A percentile compares a stretch with the other conserved stretches of the same genome.
Conservation (phyloP, 768 basidiomycete genomes). For the Kwoniella europaea region DNA sequence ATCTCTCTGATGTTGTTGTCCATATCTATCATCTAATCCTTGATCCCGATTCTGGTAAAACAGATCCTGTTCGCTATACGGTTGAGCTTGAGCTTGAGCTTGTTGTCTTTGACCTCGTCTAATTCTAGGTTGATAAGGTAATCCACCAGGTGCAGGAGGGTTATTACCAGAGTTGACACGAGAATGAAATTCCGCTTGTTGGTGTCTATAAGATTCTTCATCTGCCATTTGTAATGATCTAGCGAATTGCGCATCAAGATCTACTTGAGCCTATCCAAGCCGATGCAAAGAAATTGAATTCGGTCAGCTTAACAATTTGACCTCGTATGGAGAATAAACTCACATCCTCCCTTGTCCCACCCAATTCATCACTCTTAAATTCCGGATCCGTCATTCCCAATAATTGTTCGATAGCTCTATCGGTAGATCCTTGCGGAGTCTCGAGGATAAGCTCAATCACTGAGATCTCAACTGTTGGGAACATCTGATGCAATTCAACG, state of each 20-base stretch:
- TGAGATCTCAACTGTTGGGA: constrained; percentile 52
- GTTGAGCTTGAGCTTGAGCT: background rate
- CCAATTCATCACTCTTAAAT: constrained; percentile 51
- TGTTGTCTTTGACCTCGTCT: constrained; percentile 27
- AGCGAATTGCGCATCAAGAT: constrained; percentile 57
- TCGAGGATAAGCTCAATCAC: constrained; percentile 57
- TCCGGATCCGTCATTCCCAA: constrained; percentile 57
- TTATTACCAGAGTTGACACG: constrained; percentile 15
- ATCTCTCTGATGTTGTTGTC: constrained; percentile 18
- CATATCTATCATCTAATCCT: background rate
- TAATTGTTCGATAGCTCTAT: constrained; percentile 56
- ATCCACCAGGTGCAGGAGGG: constrained; percentile 18
- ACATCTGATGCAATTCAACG: constrained; percentile 48
- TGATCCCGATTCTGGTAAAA: constrained; percentile 1
- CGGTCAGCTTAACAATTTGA: no score
- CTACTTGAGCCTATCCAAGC: constrained; percentile 49
- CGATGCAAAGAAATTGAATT: no score
- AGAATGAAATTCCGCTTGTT: constrained; percentile 11
- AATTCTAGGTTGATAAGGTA: constrained; percentile 57
- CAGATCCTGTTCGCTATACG: constrained; percentile 17
- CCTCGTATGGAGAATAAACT: constrained; percentile 19
- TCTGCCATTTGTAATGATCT: constrained; percentile 56
- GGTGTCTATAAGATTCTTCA: constrained; percentile 33
- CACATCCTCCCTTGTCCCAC: constrained; percentile 40
- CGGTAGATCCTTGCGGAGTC: constrained; percentile 47